These are phyloP conservation scores for Theobroma cacao DNA, from an alignment of 345 rosid genomes.

Conservation along the genomic window DNA sequence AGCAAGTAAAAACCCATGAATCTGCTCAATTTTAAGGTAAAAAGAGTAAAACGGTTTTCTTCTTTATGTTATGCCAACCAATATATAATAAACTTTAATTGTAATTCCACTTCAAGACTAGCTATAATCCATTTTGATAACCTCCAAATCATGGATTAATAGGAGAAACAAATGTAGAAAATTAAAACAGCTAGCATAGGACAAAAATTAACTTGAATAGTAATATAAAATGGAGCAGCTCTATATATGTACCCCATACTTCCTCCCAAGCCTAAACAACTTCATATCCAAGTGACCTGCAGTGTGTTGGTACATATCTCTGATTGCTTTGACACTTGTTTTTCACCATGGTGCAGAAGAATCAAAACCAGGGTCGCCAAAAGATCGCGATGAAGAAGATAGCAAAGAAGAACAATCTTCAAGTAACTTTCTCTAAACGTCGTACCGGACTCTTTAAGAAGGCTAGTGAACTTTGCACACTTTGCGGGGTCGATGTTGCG, in stretches of 20 bases:
- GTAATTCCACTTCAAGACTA: neutral
- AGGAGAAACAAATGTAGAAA: neutral
- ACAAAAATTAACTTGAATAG: neutral
- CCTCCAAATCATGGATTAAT: neutral
- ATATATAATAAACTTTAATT: neutral
- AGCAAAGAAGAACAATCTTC: slow-evolving; percentile 30
- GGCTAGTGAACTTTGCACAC: slow-evolving; percentile 53
- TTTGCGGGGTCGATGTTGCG: slow-evolving; percentile 40
- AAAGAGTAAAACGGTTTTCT: neutral
- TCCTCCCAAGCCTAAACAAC: neutral
- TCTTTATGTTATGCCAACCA: neutral
- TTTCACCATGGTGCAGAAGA: slow-evolving; percentile 2
- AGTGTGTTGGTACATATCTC: too few species aligned
- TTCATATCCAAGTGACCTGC: too few species aligned
- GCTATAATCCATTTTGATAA: neutral
- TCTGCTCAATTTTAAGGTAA: neutral
- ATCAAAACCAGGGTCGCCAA: slow-evolving; percentile 27
- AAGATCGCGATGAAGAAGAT: slow-evolving; percentile 28
- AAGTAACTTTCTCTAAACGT: slow-evolving; percentile 66
- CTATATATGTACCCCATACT: neutral
- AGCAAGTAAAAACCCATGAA: neutral
- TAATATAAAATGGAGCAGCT: neutral
- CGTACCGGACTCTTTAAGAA: slow-evolving; percentile 51
- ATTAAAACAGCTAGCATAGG: neutral
- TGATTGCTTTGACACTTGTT: neutral